Evolutionary conservation across 2,329 filamentous ascomycete species (phyloP), one percentile per base, ranked within the genome.

Genomic region (Hyphodiscus sp.): DNA sequence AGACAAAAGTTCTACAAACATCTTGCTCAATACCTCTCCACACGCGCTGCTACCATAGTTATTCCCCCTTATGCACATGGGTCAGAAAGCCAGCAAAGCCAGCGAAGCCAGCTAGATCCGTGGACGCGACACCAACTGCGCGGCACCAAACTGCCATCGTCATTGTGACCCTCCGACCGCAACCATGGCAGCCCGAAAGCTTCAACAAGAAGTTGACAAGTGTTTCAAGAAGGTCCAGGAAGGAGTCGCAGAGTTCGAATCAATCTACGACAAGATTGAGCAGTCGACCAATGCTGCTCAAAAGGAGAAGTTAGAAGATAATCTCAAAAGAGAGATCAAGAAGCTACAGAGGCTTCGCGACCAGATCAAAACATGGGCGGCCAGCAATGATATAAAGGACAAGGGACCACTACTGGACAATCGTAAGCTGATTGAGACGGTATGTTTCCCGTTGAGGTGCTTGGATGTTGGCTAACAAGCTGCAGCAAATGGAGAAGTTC

Each of bases 301-400:
- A 74, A 96, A 96, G 71, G 94, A 97, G 74, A 99, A 97, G 77
- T 83, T 95, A 49, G 94, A 99, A 73, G 94, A 99, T 74, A 90
- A 94, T 70, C 80, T 99, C 63, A 99, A 99, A 78, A 90, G 94
- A 70, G 94, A 99, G 76, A 97, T 97, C 81, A 99, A 99, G 85
- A 99, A 99, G 80, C 84, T 99, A 53, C 94, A 99, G 74, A 83
- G 94, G 66, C 86, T 94, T 72, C 87, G 94, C 68, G 94, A 99
- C 72, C 94, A 97, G 77, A 97, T 99, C 78, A 99, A 99, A 78
- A 95, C 92, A 80, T 99, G 94, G 94, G 91, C 92, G 2, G 89
- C 91, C 54, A 91, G 89, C 74, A 96, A 96, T 77, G 94, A 99
- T 70, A 95, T 99, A 82, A 99, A 99, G 79, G 94, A 99, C 78